Conservation (phyloP, 2,329 filamentous ascomycete genomes). For the Monosporascus ibericus region DNA sequence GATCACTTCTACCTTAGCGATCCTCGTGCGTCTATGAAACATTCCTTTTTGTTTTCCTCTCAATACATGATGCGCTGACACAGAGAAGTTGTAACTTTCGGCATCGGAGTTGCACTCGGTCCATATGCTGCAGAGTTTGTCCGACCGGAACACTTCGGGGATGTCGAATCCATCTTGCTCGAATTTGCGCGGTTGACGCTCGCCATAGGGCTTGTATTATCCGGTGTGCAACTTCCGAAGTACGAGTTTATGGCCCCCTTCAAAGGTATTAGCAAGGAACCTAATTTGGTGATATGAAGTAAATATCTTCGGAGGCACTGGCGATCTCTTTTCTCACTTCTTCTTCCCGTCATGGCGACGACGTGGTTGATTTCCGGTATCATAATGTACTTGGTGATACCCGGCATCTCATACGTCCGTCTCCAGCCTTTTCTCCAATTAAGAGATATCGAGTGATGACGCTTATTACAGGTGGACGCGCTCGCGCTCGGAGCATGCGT, state of each 20-base stretch:
- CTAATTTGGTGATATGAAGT: not conserved
- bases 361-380: slow-evolving; percentile 52
- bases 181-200: slow-evolving; percentile 68
- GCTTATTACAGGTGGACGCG: slow-evolving; percentile 41
- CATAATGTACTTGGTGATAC: too few relatives aligned
- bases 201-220: slow-evolving; percentile 67
- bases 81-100: slow-evolving; percentile 2
- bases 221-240: slow-evolving; percentile 63
- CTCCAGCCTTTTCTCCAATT: slow-evolving; percentile 33
- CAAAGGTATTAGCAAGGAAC: too few relatives aligned
- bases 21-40: slow-evolving; percentile 44
- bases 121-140: slow-evolving; percentile 1
- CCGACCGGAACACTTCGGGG: not conserved
- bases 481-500: slow-evolving; percentile 62
- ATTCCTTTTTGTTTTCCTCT: not conserved
- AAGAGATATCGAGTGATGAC: too few relatives aligned
- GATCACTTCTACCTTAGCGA: slow-evolving; percentile 67
- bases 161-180: not conserved
- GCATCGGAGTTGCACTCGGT: slow-evolving; percentile 1
- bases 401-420: slow-evolving; percentile 16
- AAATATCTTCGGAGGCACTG: slow-evolving; percentile 17
- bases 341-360: slow-evolving; percentile 60
- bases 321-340: slow-evolving; percentile 43
- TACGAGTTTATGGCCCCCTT: too few relatives aligned
- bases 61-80: not conserved